Evolutionary conservation across 257 asterid genomes (phyloP), one percentile per base, ranked within the genome.

Genomic region (Solanum chiquidenum): DNA sequence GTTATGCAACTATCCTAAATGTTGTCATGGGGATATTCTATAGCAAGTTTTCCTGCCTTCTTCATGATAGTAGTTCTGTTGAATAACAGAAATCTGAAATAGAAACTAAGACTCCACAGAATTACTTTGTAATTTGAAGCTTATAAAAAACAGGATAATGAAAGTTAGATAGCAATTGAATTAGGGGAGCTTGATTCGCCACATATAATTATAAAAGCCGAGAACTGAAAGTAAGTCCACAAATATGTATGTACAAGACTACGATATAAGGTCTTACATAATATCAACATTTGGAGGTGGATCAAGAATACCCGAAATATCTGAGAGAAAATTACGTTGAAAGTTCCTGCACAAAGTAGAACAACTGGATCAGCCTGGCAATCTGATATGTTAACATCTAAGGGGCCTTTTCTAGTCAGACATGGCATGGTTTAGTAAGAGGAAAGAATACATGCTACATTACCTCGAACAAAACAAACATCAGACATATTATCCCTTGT

Each of bases 221-320:
- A 52, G 34, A 71, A 40, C 69, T 49, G n/a, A 76, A 86, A 75
- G 64, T 75, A 27, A 52, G 33, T 62, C 71, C 72, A 7, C 31
- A 49, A 58, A 86, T 75, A 86, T 46, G 23, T 71, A 71, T 75
- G n/a, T 18, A 25, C 12, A 44, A 71, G 23, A 42, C 83, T 18
- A 86, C 9, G 49, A 44, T 16, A 90, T 3, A 21, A 44, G 82
- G 60, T 75, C 92, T 89, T 87, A 89, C 95, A 35, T 88, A 9
- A 93, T 86, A 64, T 94, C 92, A 5, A 91, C 94, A 42, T 90
- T 91, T 85, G 89, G 86, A 86, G 95, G 95, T 20, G 91, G 49
- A 46, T 80, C 27, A 44, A 92, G 93, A 86, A 88, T 82, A 75
- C 94, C 94, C 1, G 93, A 88, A 34, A 93, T 86, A 88, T 93